Percentiles rank a stretch among this genome's conserved stretches.
Evolutionary conservation across 345 rosid genomes (phyloP).

Genomic region (Zanthoxylum bungeanum): DNA sequence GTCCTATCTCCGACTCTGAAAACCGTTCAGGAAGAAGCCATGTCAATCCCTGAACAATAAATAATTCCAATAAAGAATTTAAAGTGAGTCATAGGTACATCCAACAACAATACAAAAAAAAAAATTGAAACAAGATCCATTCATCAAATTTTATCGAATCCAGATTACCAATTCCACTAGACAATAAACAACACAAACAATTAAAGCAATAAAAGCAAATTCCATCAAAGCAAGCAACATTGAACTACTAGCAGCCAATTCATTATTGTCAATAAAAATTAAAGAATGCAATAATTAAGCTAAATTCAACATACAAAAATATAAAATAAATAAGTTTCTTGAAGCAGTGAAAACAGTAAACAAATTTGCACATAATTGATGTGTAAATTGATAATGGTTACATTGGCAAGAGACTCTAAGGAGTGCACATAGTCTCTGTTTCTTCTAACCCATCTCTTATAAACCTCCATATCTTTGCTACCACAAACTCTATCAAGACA

Average conservation of each 20-base stretch:
- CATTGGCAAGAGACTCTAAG: slow-evolving; percentile 88
- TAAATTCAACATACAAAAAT: not conserved
- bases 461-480: slow-evolving; percentile 70
- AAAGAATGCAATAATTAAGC: not conserved
- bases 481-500: too few species aligned
- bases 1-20: slow-evolving; percentile 88
- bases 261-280: not conserved
- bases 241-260: not conserved
- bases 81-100: slow-evolving; percentile 7
- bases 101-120: not conserved
- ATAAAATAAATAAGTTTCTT: too few species aligned
- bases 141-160: slow-evolving; percentile 9
- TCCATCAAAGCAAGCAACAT: not conserved
- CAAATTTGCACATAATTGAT: too few species aligned
- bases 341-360: too few species aligned
- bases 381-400: too few species aligned
- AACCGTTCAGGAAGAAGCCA: slow-evolving; percentile 95
- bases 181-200: not conserved
- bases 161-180: slow-evolving; percentile 1
- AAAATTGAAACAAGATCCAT: not conserved
- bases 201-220: not conserved
- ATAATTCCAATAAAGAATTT: slow-evolving; percentile 4
- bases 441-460: slow-evolving; percentile 86
- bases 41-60: slow-evolving; percentile 77
- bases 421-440: slow-evolving; percentile 87